Conservation (phyloP, 2,329 filamentous ascomycete genomes). For the Colletotrichum sansevieriae region DNA sequence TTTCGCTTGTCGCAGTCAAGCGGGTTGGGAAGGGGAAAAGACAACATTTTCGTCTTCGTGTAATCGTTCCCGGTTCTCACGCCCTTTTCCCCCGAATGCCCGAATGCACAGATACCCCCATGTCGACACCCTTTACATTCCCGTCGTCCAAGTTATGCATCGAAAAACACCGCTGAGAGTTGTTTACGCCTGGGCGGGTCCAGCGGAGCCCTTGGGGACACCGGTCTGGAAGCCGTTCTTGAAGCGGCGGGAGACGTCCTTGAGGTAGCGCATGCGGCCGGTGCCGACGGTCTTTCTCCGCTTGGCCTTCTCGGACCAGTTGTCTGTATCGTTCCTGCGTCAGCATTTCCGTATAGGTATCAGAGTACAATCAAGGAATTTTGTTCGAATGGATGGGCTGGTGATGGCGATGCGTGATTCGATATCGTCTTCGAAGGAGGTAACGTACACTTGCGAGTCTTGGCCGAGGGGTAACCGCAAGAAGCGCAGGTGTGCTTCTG, state of each 20-base stretch:
- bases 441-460: constrained; percentile 97
- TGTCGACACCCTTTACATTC: constrained; percentile 40
- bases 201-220: constrained; percentile 85
- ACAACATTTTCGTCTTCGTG: constrained; percentile 26
- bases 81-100: constrained; percentile 35
- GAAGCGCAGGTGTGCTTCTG: constrained; percentile 98
- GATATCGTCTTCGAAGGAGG: constrained; percentile 30
- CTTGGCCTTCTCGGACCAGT: constrained; percentile 99
- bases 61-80: constrained; percentile 35
- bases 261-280: constrained; percentile 95
- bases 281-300: constrained; percentile 99
- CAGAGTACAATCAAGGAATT: not conserved
- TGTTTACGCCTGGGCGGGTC: constrained; percentile 61
- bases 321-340: constrained; percentile 71
- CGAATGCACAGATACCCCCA: constrained; percentile 39
- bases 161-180: constrained; percentile 11
- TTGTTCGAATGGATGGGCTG: not conserved
- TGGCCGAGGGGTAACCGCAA: constrained; percentile 97
- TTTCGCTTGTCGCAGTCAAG: constrained; percentile 37
- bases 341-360: constrained; percentile 17
- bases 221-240: constrained; percentile 98
- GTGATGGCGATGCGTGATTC: not conserved
- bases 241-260: constrained; percentile 92
- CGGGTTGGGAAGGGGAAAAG: constrained; percentile 10
- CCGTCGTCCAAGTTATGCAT: constrained; percentile 30